A percentile compares a stretch with the other conserved stretches of the same genome.
Conservation (phyloP, 495 filamentous ascomycete species). For the Apodospora peruviana region DNA sequence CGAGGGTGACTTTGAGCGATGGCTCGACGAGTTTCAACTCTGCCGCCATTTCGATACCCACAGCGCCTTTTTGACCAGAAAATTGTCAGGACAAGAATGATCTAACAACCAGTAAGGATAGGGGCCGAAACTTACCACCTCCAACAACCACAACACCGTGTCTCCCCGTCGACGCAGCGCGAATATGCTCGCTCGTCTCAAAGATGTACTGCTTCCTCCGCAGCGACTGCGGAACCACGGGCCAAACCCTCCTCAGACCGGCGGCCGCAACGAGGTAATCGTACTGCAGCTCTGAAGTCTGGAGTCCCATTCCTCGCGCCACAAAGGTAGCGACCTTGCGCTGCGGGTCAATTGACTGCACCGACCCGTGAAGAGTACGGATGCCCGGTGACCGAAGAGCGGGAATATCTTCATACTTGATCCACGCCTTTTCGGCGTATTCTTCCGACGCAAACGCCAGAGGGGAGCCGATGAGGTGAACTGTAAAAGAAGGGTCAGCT, state of each 20-base stretch:
- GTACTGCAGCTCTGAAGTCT: slow-evolving; percentile 41
- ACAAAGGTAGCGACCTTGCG: slow-evolving; percentile 46
- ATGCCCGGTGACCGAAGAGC: slow-evolving; percentile 45
- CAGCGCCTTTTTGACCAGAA: slow-evolving; percentile 43
- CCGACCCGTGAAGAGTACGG: slow-evolving; percentile 51
- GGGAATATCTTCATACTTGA: slow-evolving; percentile 53
- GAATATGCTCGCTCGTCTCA: slow-evolving; percentile 47
- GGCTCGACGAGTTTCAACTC: slow-evolving; percentile 60
- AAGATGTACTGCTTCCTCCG: slow-evolving; percentile 48
- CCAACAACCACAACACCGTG: slow-evolving; percentile 58
- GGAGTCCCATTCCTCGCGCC: slow-evolving; percentile 14
- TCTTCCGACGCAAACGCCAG: slow-evolving; percentile 53
- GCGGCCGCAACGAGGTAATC: slow-evolving; percentile 61
- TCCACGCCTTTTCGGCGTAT: slow-evolving; percentile 56
- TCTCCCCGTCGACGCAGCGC: slow-evolving; percentile 26
- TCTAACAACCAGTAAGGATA: neutral
- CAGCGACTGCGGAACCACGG: slow-evolving; percentile 55
- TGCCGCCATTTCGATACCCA: slow-evolving; percentile 67
- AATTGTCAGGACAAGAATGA: neutral
- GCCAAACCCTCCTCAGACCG: slow-evolving; percentile 56
- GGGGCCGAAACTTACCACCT: slow-evolving; percentile 24
- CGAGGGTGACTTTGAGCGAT: slow-evolving; percentile 51
- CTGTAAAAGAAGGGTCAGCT: slow-evolving; percentile 16
- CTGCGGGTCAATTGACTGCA: slow-evolving; percentile 46
- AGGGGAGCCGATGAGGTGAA: slow-evolving; percentile 60